Conservation (phyloP, 305 asterid genomes). For the Andrographis paniculata region DNA sequence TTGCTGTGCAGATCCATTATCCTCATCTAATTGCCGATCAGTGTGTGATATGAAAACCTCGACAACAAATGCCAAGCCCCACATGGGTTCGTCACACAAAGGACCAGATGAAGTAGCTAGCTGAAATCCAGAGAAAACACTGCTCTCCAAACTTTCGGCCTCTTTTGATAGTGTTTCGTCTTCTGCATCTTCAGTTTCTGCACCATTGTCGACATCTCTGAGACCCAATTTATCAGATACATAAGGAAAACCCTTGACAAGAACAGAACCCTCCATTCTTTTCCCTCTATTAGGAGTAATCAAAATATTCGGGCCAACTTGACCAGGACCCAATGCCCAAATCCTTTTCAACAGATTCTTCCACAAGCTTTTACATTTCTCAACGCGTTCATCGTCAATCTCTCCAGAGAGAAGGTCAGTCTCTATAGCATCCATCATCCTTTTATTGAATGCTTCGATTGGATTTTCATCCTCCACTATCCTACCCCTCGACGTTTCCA, state of each 20-base stretch:
- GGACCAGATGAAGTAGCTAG: slow-evolving; percentile 91
- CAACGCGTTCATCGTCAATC: slow-evolving; percentile 45
- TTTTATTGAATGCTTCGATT: slow-evolving; percentile 60
- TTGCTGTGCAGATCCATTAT: slow-evolving; percentile 36
- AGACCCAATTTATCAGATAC: slow-evolving; percentile 68
- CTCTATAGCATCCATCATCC: slow-evolving; percentile 67
- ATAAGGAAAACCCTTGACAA: slow-evolving; percentile 54
- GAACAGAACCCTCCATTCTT: slow-evolving; percentile 41
- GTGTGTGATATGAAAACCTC: slow-evolving; percentile 51
- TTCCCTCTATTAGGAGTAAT: slow-evolving; percentile 49
- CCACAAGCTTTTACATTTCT: slow-evolving; percentile 51
- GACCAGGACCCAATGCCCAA: slow-evolving; percentile 93
- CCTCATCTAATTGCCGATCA: slow-evolving; percentile 30
- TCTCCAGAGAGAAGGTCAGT: slow-evolving; percentile 41
- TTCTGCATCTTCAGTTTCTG: slow-evolving; percentile 19
- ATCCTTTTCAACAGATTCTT: slow-evolving; percentile 54
- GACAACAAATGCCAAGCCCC: slow-evolving; percentile 77
- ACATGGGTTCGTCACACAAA: slow-evolving; percentile 91
- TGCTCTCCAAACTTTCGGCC: slow-evolving; percentile 74
- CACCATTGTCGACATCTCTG: slow-evolving; percentile 20
- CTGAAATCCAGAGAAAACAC: slow-evolving; percentile 86
- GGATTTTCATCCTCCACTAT: slow-evolving; percentile 64
- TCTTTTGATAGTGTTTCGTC: slow-evolving; percentile 43
- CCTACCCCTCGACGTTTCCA: slow-evolving; percentile 55
- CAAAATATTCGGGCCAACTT: slow-evolving; percentile 86